Base-by-base conservation (phyloP, 768 basidiomycete genomes). In the Mycena maculata region DNA sequence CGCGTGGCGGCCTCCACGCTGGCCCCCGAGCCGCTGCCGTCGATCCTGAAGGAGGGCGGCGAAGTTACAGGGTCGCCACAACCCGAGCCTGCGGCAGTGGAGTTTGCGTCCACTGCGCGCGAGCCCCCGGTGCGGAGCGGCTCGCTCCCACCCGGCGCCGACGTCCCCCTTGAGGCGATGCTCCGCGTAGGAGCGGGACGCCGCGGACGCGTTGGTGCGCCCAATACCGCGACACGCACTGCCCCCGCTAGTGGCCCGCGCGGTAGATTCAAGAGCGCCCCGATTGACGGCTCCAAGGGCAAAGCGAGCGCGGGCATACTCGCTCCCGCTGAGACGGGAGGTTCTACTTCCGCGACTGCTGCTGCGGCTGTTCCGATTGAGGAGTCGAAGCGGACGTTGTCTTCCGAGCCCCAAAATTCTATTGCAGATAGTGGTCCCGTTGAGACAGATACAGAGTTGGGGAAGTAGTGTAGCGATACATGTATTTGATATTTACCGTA, bases 91-190 rank as follows among this genome's bases (percentile, higher is more conserved):
- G 60, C 64, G 9, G 36, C 42, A n/a, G 45, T 62, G 8, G 54
- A 54, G 27, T 56, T 57, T 27, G 59, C 63, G 23, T 38, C 52
- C 30, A 33, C 58, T n/a, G 56, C 42, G 54, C 22, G 65, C 6
- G 44, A 39, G 39, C 5, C 27, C 4, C 69, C 52, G 12, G 39
- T 41, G n/a, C 27, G 62, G 27, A 67, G 59, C 41, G 59, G 53
- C 2, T 71, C 69, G 7, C 48, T 67, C 13, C 62, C 69, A 5
- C 57, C 58, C 9, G 57, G 62, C 28, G 53, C 39, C 8, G 65
- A 67, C 15, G 58, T 67, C 16, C 55, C 69, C 22, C 59, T 71
- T 7, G 69, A 71, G 58, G 65, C 69, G 39, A 42, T 71, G 56
- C 65, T 71, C 12, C 60, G 65, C 9, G 69, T 56, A 33, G 68